Percentiles rank a stretch among this genome's conserved stretches.
phyloP scores from a whole-genome alignment of 352 stramenopile species.

The Stephanocyclus meneghinianus region DNA sequence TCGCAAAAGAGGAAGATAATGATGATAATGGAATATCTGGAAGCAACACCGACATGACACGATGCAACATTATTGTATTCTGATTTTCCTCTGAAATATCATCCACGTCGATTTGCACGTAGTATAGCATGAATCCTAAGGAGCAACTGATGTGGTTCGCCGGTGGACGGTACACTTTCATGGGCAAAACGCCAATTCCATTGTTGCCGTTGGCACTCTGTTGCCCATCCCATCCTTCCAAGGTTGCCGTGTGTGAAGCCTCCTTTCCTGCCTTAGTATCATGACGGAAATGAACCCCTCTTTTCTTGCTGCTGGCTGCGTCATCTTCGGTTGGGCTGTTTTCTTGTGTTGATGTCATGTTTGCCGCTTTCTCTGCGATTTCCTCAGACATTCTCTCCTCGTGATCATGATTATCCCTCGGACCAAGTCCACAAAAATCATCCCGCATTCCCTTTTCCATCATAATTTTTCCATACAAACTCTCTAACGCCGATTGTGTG shows the following conservation, averaged over 20 bases:
- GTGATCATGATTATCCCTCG: background rate
- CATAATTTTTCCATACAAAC: slow-evolving; percentile 26
- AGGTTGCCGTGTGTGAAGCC: background rate
- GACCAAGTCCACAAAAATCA: slow-evolving; percentile 26
- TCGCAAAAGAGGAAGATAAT: slow-evolving; percentile 1
- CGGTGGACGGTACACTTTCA: slow-evolving; percentile 28
- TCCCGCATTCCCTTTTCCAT: slow-evolving; percentile 15
- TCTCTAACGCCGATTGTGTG: background rate
- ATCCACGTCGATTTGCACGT: slow-evolving; percentile 27
- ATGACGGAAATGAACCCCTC: slow-evolving; percentile 21
- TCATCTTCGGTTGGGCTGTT: background rate
- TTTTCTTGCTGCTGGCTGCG: background rate
- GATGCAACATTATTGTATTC: background rate
- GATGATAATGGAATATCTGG: slow-evolving; percentile 2
- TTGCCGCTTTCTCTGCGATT: background rate
- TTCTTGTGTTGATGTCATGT: background rate
- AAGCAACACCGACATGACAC: background rate
- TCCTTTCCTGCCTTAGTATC: slow-evolving; percentile 23
- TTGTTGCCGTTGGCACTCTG: background rate
- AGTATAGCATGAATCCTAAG: slow-evolving; percentile 39
- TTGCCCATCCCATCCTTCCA: background rate
- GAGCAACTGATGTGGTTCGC: slow-evolving; percentile 8
- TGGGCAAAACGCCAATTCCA: background rate
- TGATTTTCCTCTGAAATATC: slow-evolving; percentile 8
- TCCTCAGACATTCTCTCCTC: background rate